These are phyloP conservation scores for Monoraphidium neglectum DNA, from an alignment of 139 green algal genomes.

Conservation along the genomic window DNA sequence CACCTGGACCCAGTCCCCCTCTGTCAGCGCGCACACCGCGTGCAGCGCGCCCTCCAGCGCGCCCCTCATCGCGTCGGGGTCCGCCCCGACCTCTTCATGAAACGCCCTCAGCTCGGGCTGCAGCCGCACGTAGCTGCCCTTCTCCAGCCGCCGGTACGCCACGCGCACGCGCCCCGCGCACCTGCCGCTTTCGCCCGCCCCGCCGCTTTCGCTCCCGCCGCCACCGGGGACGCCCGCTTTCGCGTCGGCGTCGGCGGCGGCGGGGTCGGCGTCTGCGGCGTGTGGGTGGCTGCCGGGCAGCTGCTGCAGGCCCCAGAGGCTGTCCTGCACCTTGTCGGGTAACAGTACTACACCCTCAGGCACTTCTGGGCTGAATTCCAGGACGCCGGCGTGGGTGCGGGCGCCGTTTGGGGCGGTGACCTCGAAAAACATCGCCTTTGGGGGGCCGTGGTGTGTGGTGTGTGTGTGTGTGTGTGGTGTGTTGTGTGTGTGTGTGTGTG, in stretches of 20 bases:
- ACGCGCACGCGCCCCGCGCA: slow-evolving; percentile 38
- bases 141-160: slow-evolving; percentile 51
- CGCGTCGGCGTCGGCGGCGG: background rate
- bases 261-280: background rate
- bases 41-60: slow-evolving; percentile 70
- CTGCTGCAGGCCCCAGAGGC: slow-evolving; percentile 56
- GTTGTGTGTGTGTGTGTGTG: too few species aligned
- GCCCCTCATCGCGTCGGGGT: slow-evolving; percentile 39
- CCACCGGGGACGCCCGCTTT: background rate
- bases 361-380: slow-evolving; percentile 73
- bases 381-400: slow-evolving; percentile 65
- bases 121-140: slow-evolving; percentile 65
- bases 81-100: slow-evolving; percentile 56
- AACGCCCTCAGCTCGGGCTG: slow-evolving; percentile 70
- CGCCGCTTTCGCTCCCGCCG: background rate
- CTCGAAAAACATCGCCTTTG: slow-evolving; percentile 73
- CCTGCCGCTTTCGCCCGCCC: slow-evolving; percentile 1
- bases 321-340: slow-evolving; percentile 62
- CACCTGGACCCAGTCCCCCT: slow-evolving; percentile 76
- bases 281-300: too few species aligned
- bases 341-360: slow-evolving; percentile 71
- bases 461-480: too few species aligned
- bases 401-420: slow-evolving; percentile 29
- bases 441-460: too few species aligned
- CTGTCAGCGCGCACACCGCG: slow-evolving; percentile 60